Conservation (phyloP, 805 yeast genomes). For the Pichia thaimueangensis region DNA sequence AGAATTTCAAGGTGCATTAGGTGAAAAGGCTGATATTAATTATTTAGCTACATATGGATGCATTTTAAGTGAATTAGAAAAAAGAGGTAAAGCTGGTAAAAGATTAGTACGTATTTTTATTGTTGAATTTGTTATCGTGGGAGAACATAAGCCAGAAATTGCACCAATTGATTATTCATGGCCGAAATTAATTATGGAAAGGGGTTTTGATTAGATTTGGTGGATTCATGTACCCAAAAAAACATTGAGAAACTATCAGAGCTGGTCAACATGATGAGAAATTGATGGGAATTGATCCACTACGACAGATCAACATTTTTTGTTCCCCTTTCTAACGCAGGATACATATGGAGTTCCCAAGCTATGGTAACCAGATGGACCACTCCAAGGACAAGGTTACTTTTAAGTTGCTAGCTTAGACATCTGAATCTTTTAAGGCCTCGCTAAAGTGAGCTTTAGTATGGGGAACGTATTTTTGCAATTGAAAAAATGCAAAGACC, state of each 20-base stretch:
- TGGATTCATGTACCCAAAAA: constrained; percentile 37
- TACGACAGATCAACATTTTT: constrained; percentile 38
- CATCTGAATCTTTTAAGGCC: no score
- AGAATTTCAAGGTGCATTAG: constrained; percentile 33
- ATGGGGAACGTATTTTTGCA: no score
- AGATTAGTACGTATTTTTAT: constrained; percentile 21
- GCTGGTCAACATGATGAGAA: constrained; percentile 30
- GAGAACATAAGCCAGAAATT: constrained; percentile 23
- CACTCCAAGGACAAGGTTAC: no score
- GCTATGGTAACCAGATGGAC: no score
- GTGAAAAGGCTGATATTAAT: constrained; percentile 29
- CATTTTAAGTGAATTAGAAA: constrained; percentile 32
- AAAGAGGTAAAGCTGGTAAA: constrained; percentile 22
- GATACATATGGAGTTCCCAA: no score
- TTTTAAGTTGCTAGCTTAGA: no score
- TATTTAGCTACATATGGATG: constrained; percentile 34
- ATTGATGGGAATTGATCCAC: constrained; percentile 30
- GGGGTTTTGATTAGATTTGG: constrained; percentile 37
- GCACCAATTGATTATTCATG: constrained; percentile 12
- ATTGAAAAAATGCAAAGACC: no score
- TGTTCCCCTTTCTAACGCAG: no score
- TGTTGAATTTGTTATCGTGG: constrained; percentile 70
- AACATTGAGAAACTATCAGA: no score
- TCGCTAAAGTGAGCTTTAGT: no score
- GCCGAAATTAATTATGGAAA: constrained; percentile 18